These are phyloP conservation scores for Phyllosticta citrichinensis DNA, from an alignment of 2,329 filamentous ascomycete species.

Conservation along the genomic window DNA sequence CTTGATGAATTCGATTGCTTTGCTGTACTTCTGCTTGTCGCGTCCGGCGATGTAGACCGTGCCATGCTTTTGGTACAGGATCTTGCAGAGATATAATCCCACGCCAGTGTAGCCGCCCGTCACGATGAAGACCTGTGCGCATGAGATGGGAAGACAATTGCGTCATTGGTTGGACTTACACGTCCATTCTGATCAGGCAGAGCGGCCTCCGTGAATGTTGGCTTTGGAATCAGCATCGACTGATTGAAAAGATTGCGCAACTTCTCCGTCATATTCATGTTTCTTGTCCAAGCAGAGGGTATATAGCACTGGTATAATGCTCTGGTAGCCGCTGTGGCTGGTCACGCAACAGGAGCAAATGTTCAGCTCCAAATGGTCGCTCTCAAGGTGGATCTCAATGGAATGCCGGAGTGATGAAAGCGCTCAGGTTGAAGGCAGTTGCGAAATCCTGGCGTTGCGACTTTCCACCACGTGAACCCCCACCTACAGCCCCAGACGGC, in stretches of 20 bases:
- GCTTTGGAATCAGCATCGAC: background rate
- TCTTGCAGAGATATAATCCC: slow-evolving; percentile 42
- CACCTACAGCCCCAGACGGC: too few relatives aligned
- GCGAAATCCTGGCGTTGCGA: too few relatives aligned
- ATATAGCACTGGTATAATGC: too few relatives aligned
- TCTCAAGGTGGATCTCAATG: too few relatives aligned
- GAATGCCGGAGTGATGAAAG: too few relatives aligned
- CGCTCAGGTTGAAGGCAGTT: too few relatives aligned
- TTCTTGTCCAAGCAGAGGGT: background rate
- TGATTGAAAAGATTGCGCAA: background rate
- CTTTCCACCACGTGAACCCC: too few relatives aligned
- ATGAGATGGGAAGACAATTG: background rate
- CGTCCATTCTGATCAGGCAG: background rate
- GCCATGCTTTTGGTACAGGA: slow-evolving; percentile 45
- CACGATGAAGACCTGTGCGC: slow-evolving; percentile 39
- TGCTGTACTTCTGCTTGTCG: slow-evolving; percentile 32
- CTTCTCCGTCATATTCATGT: background rate
- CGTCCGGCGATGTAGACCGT: slow-evolving; percentile 47
- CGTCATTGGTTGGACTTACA: background rate
- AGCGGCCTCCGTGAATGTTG: background rate
- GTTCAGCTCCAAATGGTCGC: too few relatives aligned
- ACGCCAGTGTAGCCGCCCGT: slow-evolving; percentile 41
- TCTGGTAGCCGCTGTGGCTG: too few relatives aligned
- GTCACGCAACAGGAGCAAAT: too few relatives aligned
- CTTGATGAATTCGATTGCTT: slow-evolving; percentile 19